These are phyloP conservation scores for Purpureocillium takamizusanense DNA, from an alignment of 2,329 filamentous ascomycete genomes.

Conservation along the genomic window DNA sequence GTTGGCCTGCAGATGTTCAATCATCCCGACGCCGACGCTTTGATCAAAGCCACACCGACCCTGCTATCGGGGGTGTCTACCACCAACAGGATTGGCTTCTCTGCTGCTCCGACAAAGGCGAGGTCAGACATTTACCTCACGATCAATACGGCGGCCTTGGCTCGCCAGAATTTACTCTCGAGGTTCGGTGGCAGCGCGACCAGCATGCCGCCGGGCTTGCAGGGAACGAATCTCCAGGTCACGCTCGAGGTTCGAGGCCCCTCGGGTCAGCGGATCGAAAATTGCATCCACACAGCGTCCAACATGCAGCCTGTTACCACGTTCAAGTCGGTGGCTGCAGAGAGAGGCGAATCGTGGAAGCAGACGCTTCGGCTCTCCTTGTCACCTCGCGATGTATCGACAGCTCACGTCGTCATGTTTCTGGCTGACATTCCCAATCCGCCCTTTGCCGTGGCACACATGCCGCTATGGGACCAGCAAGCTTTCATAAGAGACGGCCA, in stretches of 20 bases:
- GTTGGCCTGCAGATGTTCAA: constrained; percentile 72
- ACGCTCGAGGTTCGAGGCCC: constrained; percentile 79
- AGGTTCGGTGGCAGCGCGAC: constrained; percentile 66
- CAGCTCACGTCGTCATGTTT: constrained; percentile 81
- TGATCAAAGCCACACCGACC: constrained; percentile 83
- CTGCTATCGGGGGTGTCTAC: constrained; percentile 71
- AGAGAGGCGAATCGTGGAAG: constrained; percentile 76
- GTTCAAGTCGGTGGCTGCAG: constrained; percentile 77
- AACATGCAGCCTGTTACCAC: constrained; percentile 71
- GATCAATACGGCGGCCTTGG: constrained; percentile 67
- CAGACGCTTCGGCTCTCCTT: constrained; percentile 79
- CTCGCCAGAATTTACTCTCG: constrained; percentile 63
- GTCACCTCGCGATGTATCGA: constrained; percentile 68
- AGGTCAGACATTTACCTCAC: constrained; percentile 95
- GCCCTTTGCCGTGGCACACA: constrained; percentile 84
- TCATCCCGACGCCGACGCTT: constrained; percentile 64
- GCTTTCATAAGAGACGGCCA: constrained; percentile 83
- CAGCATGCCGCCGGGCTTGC: constrained; percentile 51
- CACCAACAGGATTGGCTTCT: constrained; percentile 87
- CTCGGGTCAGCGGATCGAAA: constrained; percentile 73
- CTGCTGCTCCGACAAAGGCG: constrained; percentile 77
- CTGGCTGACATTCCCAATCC: constrained; percentile 78
- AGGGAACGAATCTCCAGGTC: constrained; percentile 71
- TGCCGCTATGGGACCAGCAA: constrained; percentile 87
- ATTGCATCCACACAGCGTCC: constrained; percentile 79